Evolutionary conservation across 1,284 basidiomycete species (phyloP).

Genomic region (Termitomyces sp.): DNA sequence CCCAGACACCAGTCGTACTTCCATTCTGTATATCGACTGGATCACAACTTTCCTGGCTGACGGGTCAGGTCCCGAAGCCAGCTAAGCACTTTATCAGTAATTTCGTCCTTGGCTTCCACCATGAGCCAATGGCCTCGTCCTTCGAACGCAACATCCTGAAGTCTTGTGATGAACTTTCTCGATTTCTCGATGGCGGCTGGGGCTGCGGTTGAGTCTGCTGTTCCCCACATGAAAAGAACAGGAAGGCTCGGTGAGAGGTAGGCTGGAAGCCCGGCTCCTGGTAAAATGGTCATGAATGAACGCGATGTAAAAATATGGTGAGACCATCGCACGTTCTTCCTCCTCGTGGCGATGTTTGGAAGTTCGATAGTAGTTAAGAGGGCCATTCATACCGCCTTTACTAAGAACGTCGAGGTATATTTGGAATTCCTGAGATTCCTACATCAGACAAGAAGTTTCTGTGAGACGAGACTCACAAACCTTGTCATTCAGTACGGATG

Average conservation of each 20-base stretch:
- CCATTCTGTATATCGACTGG: too few relatives aligned
- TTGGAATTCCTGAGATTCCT: conserved; percentile 40
- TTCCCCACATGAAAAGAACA: conserved; percentile 59
- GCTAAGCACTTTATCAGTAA: conserved; percentile 39
- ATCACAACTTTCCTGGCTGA: conserved; percentile 13
- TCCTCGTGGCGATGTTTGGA: conserved; percentile 52
- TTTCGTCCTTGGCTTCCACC: conserved; percentile 48
- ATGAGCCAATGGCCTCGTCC: conserved; percentile 65
- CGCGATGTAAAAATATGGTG: background rate
- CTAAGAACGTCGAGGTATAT: conserved; percentile 42
- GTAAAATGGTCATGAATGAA: conserved; percentile 1
- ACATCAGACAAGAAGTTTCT: background rate
- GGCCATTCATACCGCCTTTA: conserved; percentile 54
- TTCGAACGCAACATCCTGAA: conserved; percentile 46
- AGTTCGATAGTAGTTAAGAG: conserved; percentile 69
- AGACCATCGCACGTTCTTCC: conserved; percentile 42
- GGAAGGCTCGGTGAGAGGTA: conserved; percentile 44
- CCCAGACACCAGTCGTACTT: too few relatives aligned
- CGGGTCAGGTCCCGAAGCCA: conserved; percentile 41
- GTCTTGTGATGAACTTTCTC: conserved; percentile 40
- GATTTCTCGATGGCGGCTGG: conserved; percentile 34
- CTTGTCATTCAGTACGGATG: conserved; percentile 22
- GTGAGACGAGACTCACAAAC: conserved; percentile 12
- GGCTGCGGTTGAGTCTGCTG: conserved; percentile 40
- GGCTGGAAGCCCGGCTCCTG: conserved; percentile 36